phyloP scores from a whole-genome alignment of 345 rosid genomes.

The Citrus australasica region DNA sequence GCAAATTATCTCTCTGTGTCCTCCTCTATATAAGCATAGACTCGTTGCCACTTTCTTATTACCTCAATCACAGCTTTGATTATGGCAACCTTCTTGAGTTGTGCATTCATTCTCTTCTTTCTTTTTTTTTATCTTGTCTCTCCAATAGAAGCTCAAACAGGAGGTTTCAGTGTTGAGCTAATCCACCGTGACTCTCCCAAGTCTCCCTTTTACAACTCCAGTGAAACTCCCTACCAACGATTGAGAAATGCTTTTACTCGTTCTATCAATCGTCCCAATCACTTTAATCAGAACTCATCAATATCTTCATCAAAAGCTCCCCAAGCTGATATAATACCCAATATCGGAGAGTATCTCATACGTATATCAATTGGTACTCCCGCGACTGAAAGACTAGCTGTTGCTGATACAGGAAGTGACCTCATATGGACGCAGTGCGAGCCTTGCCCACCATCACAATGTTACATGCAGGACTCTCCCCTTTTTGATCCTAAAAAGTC shows the following conservation, averaged over 20 bases:
- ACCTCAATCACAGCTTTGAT: neutral
- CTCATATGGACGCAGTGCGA: slow-evolving; percentile 37
- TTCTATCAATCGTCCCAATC: slow-evolving; percentile 11
- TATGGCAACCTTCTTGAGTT: neutral
- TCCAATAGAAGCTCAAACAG: neutral
- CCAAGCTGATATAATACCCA: neutral
- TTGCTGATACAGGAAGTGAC: slow-evolving; percentile 23
- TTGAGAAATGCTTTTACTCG: slow-evolving; percentile 9
- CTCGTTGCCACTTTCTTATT: neutral
- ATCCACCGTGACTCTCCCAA: slow-evolving; percentile 31
- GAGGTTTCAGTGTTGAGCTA: slow-evolving; percentile 25
- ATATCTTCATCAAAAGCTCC: neutral
- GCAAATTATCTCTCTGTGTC: neutral
- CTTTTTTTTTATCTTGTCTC: neutral
- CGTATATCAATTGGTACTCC: slow-evolving; percentile 27
- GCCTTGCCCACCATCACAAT: slow-evolving; percentile 21
- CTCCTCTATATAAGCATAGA: neutral
- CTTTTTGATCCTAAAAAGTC: slow-evolving; percentile 41
- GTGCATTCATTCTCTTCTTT: neutral
- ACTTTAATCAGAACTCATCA: neutral
- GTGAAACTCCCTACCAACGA: slow-evolving; percentile 8
- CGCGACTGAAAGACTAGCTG: neutral
- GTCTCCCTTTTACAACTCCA: slow-evolving; percentile 24
- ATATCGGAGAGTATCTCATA: slow-evolving; percentile 6
- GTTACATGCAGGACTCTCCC: slow-evolving; percentile 31